Conservation (phyloP, 345 rosid species). For the Draba incana region DNA sequence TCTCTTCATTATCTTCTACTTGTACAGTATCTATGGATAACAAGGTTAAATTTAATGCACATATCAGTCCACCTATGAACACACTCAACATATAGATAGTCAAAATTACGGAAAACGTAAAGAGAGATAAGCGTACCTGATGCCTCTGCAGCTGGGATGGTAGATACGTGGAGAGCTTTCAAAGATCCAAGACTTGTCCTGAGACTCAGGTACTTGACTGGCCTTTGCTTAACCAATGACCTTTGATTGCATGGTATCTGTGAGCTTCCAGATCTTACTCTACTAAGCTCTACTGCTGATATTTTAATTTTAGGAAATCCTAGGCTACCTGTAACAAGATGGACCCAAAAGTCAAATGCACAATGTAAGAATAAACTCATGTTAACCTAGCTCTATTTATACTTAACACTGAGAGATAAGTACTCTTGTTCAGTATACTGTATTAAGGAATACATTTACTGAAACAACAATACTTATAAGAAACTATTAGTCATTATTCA, state of each 20-base stretch:
- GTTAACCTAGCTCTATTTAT: conserved; percentile 9
- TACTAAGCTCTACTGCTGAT: conserved; percentile 28
- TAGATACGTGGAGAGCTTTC: conserved; percentile 36
- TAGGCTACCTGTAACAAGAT: conserved; percentile 43
- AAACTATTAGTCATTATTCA: neutral
- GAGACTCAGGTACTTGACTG: conserved; percentile 31
- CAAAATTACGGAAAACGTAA: neutral
- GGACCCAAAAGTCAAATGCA: neutral
- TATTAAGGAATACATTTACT: neutral
- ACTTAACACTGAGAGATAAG: conserved; percentile 1
- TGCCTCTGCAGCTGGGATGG: conserved; percentile 32
- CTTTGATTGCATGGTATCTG: conserved; percentile 30
- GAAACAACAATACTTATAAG: too few relatives aligned
- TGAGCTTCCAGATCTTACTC: conserved; percentile 33
- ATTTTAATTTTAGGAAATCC: conserved; percentile 43
- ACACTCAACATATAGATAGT: conserved; percentile 1
- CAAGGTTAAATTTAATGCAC: conserved; percentile 1
- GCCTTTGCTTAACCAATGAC: conserved; percentile 25
- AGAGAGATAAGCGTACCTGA: conserved; percentile 30
- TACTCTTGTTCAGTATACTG: neutral
- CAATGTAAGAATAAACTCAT: neutral
- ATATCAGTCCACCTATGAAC: neutral
- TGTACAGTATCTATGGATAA: conserved; percentile 38
- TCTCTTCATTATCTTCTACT: conserved; percentile 39
- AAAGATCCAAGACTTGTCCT: conserved; percentile 27